Conservation (phyloP, 345 rosid species). For the Eucalyptus cloeziana region DNA sequence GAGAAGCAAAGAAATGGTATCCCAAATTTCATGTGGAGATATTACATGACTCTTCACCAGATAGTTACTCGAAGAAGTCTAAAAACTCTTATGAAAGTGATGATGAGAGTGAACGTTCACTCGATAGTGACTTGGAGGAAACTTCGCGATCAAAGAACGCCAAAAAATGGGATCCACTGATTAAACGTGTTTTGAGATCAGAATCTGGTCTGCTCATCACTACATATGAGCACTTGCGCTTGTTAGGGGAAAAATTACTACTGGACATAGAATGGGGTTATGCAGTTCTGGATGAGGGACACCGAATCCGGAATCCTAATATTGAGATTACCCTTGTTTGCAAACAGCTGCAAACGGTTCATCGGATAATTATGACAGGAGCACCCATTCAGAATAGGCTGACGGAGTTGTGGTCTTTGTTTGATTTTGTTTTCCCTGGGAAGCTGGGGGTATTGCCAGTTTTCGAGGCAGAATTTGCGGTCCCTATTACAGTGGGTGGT, state of each 20-base stretch:
- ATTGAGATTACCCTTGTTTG: conserved; percentile 82
- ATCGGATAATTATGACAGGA: conserved; percentile 93
- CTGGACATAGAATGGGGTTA: conserved; percentile 94
- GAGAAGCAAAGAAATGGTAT: conserved; percentile 90
- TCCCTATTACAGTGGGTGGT: conserved; percentile 94
- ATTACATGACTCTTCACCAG: conserved; percentile 89
- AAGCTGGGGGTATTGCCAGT: conserved; percentile 94
- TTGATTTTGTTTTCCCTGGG: conserved; percentile 99
- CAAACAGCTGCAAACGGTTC: conserved; percentile 96
- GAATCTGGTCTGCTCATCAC: conserved; percentile 81
- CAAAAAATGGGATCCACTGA: conserved; percentile 80
- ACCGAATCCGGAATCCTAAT: conserved; percentile 95
- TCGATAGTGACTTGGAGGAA: conserved; percentile 47
- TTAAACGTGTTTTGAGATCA: conserved; percentile 67
- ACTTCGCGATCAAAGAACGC: conserved; percentile 23
- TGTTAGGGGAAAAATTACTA: conserved; percentile 74
- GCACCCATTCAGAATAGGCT: conserved; percentile 96
- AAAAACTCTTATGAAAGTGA: conserved; percentile 50
- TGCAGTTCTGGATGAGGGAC: conserved; percentile 94
- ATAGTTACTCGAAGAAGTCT: conserved; percentile 28
- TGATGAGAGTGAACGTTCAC: conserved; percentile 57
- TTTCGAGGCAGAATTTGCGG: conserved; percentile 95
- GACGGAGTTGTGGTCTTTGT: conserved; percentile 87
- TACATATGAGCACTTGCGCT: conserved; percentile 90
- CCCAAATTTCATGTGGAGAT: conserved; percentile 70